Evolutionary conservation across 331 rosid genomes (phyloP), one percentile per base, ranked within the genome.

Genomic region (Rhamnella rubrinervis): DNA sequence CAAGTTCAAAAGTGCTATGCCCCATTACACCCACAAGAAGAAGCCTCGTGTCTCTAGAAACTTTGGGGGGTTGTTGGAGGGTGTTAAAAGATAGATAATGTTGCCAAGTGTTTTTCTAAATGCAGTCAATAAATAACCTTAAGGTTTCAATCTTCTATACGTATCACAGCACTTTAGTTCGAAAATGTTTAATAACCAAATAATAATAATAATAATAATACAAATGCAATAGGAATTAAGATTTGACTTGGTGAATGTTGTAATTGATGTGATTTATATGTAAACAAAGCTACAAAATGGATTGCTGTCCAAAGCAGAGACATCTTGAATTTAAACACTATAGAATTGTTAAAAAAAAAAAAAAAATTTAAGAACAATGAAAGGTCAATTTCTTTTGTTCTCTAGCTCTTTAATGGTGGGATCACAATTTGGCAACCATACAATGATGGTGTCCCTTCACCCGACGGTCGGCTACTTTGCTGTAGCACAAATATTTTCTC

Each of bases 391-490:
- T 35, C 47, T 40, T 44, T 56, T 70, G 76, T 72, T 64, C 47
- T 6, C 67, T 59, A 60, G 76, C 9, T 46, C 59, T 14, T 55
- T 9, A 39, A 60, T 74, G 77, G 64, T 70, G 59, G 63, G 71
- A 59, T 62, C 61, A 38, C 57, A 17, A 72, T 17, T 71, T 67
- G 65, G 73, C 18, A 28, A 26, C 58, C 78, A 25, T 59, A 44
- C 61, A 56, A 56, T 71, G 85, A 86, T 41, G 72, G 67, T 26
- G 55, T 71, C 87, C 59, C 78, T 62, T 59, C 75, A 86, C 75
- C 87, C 13, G 23, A 50, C 37, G 51, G 87, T 58, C 15, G 68
- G 72, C 61, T n/a, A 35, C 60, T 46, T 44, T 12, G 49, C 49
- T 44, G 3, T 10, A 44, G 49, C 49, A 44, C 49, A 9, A 12